phyloP scores from a whole-genome alignment of 495 filamentous ascomycete species.

The Letharia columbiana region DNA sequence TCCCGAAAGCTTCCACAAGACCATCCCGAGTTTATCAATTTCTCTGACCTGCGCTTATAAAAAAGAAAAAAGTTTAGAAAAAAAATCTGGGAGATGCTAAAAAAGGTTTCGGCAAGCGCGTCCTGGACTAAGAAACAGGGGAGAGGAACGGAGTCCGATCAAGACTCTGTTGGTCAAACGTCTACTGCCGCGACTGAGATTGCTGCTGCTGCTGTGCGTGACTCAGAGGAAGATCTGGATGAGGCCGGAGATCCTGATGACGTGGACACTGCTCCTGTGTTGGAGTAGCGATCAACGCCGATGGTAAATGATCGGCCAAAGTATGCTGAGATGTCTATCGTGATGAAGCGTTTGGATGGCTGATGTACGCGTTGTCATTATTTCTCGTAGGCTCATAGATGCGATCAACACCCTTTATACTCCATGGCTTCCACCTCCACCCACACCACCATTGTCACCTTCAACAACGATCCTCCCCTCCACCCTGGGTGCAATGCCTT shows the following conservation, averaged over 20 bases:
- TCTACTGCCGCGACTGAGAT: not conserved
- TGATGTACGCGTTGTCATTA: no score
- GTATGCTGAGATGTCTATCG: not conserved
- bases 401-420: no score
- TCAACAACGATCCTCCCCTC: slow-evolving; percentile 63
- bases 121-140: not conserved
- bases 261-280: not conserved
- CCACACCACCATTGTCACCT: not conserved
- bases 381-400: no score
- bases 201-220: not conserved
- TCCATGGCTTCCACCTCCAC: no score
- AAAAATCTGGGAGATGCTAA: not conserved
- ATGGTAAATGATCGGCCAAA: not conserved
- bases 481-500: slow-evolving; percentile 61
- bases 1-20: no score
- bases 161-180: not conserved
- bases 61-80: no score
- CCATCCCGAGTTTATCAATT: no score
- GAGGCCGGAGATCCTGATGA: not conserved
- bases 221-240: not conserved
- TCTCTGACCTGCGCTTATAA: no score
- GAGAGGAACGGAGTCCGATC: not conserved
- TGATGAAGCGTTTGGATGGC: not conserved
- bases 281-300: no score
- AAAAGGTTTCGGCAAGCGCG: not conserved